Base-by-base conservation (phyloP, 495 filamentous ascomycete genomes). In the Aspergillus coremiiformis region DNA sequence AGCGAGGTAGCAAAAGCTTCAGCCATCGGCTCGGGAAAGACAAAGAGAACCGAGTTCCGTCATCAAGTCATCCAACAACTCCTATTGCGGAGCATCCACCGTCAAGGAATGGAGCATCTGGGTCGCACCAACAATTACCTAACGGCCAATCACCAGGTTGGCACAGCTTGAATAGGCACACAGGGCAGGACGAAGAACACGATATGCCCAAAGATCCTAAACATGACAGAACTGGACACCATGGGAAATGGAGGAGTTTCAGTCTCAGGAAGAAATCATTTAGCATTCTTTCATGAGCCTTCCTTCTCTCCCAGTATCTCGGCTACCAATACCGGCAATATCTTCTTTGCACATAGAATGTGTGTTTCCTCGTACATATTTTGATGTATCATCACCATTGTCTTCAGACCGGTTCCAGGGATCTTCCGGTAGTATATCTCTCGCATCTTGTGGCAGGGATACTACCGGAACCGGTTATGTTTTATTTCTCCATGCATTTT, bases 1-100 rank as follows among this genome's bases (percentile, higher is more conserved):
- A 74, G 45, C 72, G 77, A 24, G 71, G 71, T 32, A 82, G 79
- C 57, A 84, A 83, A 66, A 86, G 82, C 64, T 64, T 84, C 66
- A 72, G 82, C 53, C 72, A 77, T 3, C 63, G 65, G 17, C 59
- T 71, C 3, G 57, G 57, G 58, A 69, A 67, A 49, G 64, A 73
- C 35, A 67, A 70, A 53, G 66, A 70, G 23, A 62, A 60, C 17
- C 65, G 67, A 20, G 48, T 56, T 1, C 66, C 69, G n/a, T 60
- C 64, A 14, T 66, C 72, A 0, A 63, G 66, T 50, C 42, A 68
- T 14, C 55, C 63, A 5, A 41, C 47, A 1, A 37, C 58, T 12
- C 54, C 60, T 5, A 51, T 61, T 12, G 32, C 49, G 8, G 66
- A 69, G 21, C 19, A 50, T 27, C 47, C 47, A 43, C 29, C 41